phyloP scores from a whole-genome alignment of 345 rosid genomes.

The Rhodamnia argentea region DNA sequence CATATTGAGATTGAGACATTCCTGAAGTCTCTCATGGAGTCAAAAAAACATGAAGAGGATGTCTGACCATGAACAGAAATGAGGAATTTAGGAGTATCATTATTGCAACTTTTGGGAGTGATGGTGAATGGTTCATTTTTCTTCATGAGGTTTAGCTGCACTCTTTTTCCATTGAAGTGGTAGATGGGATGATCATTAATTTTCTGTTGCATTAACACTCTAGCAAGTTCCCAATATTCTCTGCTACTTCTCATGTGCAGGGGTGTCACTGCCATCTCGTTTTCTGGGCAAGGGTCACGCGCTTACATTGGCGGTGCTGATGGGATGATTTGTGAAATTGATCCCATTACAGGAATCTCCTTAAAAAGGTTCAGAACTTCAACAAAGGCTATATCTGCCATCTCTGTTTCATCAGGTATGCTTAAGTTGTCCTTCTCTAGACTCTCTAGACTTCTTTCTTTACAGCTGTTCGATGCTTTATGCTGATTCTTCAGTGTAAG shows the following conservation, averaged over 20 bases:
- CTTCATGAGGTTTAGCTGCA: background rate
- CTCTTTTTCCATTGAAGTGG: background rate
- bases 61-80: background rate
- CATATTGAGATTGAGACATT: background rate
- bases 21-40: background rate
- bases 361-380: conserved; percentile 66
- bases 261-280: conserved; percentile 81
- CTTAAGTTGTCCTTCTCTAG: background rate
- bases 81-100: background rate
- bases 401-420: conserved; percentile 73
- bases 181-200: background rate
- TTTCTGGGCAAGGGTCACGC: conserved; percentile 41
- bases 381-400: conserved; percentile 62
- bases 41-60: background rate
- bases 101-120: background rate
- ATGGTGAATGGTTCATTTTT: background rate
- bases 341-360: conserved; percentile 62
- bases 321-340: conserved; percentile 87
- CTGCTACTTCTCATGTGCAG: conserved; percentile 29
- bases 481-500: background rate
- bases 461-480: background rate
- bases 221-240: background rate
- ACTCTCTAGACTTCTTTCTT: background rate
- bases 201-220: background rate
- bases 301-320: conserved; percentile 79